Percentiles rank a stretch among this genome's conserved stretches.
These are phyloP conservation scores for Globisporangium polare DNA, from an alignment of 352 stramenopile genomes.

Conservation along the genomic window DNA sequence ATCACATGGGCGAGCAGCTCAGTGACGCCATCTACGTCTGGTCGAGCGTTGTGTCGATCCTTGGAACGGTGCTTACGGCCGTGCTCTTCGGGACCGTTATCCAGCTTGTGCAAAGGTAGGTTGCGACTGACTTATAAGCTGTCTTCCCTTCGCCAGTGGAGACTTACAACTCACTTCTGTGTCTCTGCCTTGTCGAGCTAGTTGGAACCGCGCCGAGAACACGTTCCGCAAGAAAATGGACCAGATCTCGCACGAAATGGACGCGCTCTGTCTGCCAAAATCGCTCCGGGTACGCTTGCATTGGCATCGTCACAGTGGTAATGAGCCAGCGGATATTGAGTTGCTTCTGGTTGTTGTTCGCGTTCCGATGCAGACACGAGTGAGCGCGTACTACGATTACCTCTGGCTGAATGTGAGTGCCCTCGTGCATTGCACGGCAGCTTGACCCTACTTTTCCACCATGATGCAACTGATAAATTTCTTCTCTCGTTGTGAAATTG, in stretches of 20 bases:
- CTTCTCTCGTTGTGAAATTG: not conserved
- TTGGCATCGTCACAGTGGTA: not conserved
- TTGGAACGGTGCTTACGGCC: constrained; percentile 41
- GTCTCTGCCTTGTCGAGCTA: constrained; percentile 6
- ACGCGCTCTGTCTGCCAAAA: constrained; percentile 49
- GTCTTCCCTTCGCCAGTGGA: not conserved
- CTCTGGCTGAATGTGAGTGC: constrained; percentile 56
- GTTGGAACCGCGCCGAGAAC: constrained; percentile 60
- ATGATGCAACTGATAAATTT: not conserved
- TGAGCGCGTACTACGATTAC: constrained; percentile 69
- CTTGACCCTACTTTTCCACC: no score
- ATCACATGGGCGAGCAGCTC: constrained; percentile 14
- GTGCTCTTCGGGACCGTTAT: constrained; percentile 57
- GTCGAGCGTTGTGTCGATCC: constrained; percentile 37
- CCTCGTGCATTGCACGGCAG: not conserved
- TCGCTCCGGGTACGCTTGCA: constrained; percentile 33
- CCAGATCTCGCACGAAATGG: constrained; percentile 63
- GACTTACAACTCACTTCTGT: not conserved
- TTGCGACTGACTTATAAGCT: no score
- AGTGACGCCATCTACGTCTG: constrained; percentile 31
- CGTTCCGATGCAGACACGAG: constrained; percentile 21
- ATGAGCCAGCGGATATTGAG: not conserved
- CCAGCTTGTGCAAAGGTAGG: constrained; percentile 56
- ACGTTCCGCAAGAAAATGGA: constrained; percentile 73
- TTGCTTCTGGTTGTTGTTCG: not conserved